Evolutionary conservation across 805 yeast species (phyloP).

Genomic region (Wickerhamomyces mucosus): DNA sequence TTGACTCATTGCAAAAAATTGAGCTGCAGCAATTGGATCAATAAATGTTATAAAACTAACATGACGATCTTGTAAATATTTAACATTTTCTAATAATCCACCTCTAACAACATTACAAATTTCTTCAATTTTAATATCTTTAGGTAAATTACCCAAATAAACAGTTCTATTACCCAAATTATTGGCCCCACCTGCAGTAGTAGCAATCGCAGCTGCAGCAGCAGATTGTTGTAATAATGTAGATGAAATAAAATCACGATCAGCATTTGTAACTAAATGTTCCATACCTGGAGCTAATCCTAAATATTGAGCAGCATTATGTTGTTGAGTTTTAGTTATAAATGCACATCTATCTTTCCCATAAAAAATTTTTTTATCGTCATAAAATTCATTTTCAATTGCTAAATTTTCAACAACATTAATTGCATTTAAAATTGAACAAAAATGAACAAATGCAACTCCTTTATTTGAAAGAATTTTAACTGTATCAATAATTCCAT

Average conservation of each 20-base stretch:
- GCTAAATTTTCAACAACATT: constrained; percentile 74
- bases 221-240: constrained; percentile 89
- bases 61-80: constrained; percentile 75
- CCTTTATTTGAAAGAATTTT: constrained; percentile 75
- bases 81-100: constrained; percentile 78
- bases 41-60: constrained; percentile 92
- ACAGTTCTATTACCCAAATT: constrained; percentile 92
- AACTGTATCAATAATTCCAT: constrained; percentile 79
- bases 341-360: constrained; percentile 95
- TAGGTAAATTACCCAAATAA: constrained; percentile 83
- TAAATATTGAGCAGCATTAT: constrained; percentile 90
- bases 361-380: constrained; percentile 71
- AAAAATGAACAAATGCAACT: constrained; percentile 84
- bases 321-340: constrained; percentile 91
- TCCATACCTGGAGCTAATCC: constrained; percentile 89
- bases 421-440: constrained; percentile 79
- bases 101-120: constrained; percentile 95
- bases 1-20: constrained; percentile 90
- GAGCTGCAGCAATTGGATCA: constrained; percentile 97
- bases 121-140: constrained; percentile 82
- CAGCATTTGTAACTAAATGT: constrained; percentile 63
- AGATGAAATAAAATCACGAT: constrained; percentile 47
- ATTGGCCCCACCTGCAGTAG: constrained; percentile 87
- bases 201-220: constrained; percentile 96
- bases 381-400: constrained; percentile 52